phyloP scores from a whole-genome alignment of 495 filamentous ascomycete genomes.

The Podospora pseudoanserina region DNA sequence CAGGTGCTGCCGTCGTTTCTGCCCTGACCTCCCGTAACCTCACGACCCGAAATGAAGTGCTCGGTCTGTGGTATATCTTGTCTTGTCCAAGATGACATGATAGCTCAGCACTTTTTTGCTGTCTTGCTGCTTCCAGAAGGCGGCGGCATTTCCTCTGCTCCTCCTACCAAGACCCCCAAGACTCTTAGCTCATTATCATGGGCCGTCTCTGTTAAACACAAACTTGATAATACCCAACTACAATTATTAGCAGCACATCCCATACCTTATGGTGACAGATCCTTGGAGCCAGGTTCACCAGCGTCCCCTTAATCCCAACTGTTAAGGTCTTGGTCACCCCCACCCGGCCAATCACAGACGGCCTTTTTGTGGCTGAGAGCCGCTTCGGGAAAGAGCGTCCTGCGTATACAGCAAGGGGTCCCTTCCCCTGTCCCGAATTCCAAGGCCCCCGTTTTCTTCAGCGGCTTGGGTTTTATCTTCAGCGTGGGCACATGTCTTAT shows the following conservation, averaged over 20 bases:
- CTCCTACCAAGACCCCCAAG: background rate
- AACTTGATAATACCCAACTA: background rate
- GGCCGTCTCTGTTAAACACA: background rate
- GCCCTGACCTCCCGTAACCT: background rate
- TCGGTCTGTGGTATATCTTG: background rate
- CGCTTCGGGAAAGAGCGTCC: conserved; percentile 27
- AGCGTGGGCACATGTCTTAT: conserved; percentile 18
- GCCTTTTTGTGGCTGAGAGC: conserved; percentile 16
- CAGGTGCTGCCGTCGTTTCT: conserved; percentile 3
- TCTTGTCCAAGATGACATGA: no score
- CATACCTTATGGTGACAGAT: background rate
- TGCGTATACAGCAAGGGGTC: conserved; percentile 16
- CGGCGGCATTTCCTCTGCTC: background rate
- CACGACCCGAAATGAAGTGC: background rate
- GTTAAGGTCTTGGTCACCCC: conserved; percentile 19
- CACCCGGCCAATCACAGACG: conserved; percentile 22
- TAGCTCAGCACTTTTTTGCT: background rate
- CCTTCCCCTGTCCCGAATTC: conserved; percentile 15
- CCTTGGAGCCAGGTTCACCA: conserved; percentile 12
- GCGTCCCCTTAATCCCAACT: conserved; percentile 29
- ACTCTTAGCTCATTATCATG: background rate
- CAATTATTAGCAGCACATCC: background rate
- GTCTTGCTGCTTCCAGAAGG: background rate
- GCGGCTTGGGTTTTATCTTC: conserved; percentile 20
- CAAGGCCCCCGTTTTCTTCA: conserved; percentile 12